Base-by-base conservation (phyloP, 164 flowering plant species). In the Vitis cinerea region DNA sequence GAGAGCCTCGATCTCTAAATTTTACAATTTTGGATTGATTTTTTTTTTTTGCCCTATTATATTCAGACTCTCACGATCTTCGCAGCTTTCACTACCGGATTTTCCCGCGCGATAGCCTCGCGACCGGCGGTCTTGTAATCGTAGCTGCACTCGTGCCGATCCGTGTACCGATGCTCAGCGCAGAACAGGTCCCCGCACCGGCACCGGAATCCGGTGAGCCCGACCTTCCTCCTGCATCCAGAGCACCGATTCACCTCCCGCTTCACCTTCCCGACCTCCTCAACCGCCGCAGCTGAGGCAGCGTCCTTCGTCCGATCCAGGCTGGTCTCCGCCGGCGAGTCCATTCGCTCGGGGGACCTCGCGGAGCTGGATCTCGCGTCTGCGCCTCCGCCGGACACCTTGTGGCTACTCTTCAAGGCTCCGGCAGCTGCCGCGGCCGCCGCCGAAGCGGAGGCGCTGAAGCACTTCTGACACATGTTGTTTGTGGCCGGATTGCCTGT, bases 181-280 rank as follows among this genome's bases (percentile, higher is more conserved):
- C 92, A 88, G 78, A 86, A 88, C 10, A 86, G 80, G 30, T 85
- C 87, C 2, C 92, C 92, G 65, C 92, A 88, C 8, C 92, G 78
- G 70, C 92, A 88, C 27, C 86, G 71, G 78, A 88, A 82, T 11
- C 92, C 92, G 71, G 92, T 88, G 84, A 88, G 79, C 3, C 92
- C 92, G 6, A 88, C 92, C 81, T 74, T 82, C 58, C 78, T 76
- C 71, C 77, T 58, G 76, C 92, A 88, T 3, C 88, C 88, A 10
- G 87, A 77, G 70, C 92, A 88, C 64, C 90, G 75, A 52, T 83
- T 86, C 65, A 78, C 85, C 63, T 62, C 79, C 37, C 77, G 64
- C 66, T 47, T 79, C 3, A 57, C 72, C 56, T 57, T 54, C 50
- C 70, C 31, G 3, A 63, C 12, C n/a, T 17, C 68, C 11, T 14